phyloP scores from a whole-genome alignment of 2,329 filamentous ascomycete species.

The Zalaria obscura region DNA sequence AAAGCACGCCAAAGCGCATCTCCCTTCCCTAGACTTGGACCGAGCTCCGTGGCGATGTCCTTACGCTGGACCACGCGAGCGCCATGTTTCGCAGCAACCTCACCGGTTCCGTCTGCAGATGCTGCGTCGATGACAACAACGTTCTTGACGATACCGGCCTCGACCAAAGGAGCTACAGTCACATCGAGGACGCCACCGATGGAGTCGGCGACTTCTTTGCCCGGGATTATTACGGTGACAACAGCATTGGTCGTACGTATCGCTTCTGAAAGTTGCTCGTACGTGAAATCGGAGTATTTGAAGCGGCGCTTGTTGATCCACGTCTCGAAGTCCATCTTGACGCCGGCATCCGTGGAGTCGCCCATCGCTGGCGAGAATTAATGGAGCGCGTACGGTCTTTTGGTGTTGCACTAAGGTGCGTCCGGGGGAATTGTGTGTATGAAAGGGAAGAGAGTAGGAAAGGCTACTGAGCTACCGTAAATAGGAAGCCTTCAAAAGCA shows the following conservation, averaged over 20 bases:
- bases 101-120: constrained; percentile 1
- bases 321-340: no score
- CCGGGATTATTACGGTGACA: constrained; percentile 1
- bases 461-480: no score
- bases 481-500: no score
- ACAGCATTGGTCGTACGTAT: not conserved
- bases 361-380: no score
- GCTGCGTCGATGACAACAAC: constrained; percentile 2
- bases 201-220: not conserved
- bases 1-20: constrained; percentile 3
- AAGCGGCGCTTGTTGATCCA: no score
- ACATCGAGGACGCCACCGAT: not conserved
- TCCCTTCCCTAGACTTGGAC: constrained; percentile 1
- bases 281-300: no score
- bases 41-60: constrained; percentile 1
- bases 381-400: no score
- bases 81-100: not conserved
- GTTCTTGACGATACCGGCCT: not conserved
- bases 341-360: no score
- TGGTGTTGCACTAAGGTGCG: no score
- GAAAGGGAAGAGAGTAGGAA: no score
- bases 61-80: constrained; percentile 1
- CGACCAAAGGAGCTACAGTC: not conserved
- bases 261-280: no score
- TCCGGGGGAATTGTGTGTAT: no score